Percentiles rank a stretch among this genome's conserved stretches.
phyloP scores from a whole-genome alignment of 139 green algal genomes.

The Volvox africanus region DNA sequence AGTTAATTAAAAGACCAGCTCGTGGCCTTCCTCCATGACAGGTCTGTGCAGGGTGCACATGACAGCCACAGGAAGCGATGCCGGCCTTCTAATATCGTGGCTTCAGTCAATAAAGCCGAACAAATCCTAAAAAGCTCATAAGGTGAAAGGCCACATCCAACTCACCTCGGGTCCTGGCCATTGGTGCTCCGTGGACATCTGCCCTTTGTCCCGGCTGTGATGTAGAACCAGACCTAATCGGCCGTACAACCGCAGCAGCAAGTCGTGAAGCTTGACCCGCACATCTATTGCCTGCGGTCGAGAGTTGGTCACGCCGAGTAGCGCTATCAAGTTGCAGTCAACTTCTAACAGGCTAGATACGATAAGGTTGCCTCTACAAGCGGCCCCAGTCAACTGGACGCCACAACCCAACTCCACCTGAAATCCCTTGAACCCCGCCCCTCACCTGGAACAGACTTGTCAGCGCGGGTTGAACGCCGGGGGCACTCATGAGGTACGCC shows the following conservation, averaged over 20 bases:
- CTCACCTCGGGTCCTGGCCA: conserved; percentile 28
- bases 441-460: conserved; percentile 29
- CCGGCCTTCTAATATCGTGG: no score
- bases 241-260: conserved; percentile 58
- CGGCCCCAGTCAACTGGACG: neutral
- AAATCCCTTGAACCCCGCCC: no score
- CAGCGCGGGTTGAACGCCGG: conserved; percentile 52
- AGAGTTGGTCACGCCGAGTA: neutral
- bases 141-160: neutral
- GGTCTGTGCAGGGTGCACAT: no score
- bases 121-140: no score
- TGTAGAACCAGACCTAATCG: conserved; percentile 57
- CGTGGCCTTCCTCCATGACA: no score
- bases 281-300: conserved; percentile 56
- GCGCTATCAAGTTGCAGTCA: neutral
- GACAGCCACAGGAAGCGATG: no score
- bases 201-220: conserved; percentile 35
- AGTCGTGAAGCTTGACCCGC: conserved; percentile 50
- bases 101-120: no score
- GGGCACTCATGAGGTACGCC: conserved; percentile 78
- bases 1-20: no score
- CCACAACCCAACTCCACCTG: no score
- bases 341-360: neutral
- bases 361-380: no score
- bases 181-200: neutral